phyloP scores from a whole-genome alignment of 139 green algal species.

The Chlorella sp. region DNA sequence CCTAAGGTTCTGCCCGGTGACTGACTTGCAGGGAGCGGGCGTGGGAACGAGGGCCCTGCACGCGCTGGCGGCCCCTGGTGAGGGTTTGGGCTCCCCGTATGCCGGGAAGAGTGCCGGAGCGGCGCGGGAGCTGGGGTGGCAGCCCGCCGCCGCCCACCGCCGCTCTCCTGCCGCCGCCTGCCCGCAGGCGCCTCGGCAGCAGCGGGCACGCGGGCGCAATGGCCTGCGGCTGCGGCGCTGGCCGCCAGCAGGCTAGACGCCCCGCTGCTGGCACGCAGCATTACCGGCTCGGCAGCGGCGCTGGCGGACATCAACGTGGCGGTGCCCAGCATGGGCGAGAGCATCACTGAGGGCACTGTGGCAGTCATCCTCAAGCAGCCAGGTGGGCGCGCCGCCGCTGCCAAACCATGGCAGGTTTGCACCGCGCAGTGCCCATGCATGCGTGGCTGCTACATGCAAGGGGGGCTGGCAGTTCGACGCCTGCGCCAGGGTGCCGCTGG shows the following conservation, averaged over 20 bases:
- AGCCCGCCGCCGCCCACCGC: background rate
- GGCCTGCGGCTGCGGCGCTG: background rate
- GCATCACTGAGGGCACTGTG: conserved; percentile 91
- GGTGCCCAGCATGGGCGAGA: conserved; percentile 94
- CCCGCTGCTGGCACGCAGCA: conserved; percentile 1
- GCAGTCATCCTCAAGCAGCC: conserved; percentile 77
- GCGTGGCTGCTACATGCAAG: no score
- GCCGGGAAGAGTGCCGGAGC: background rate
- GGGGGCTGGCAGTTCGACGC: no score
- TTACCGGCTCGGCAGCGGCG: conserved; percentile 1
- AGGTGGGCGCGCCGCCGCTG: conserved; percentile 41
- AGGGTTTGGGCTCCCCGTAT: background rate
- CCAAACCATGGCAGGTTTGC: background rate
- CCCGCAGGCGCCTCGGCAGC: background rate
- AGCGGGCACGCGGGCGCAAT: background rate
- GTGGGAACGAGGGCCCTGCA: background rate
- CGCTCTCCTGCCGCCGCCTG: background rate
- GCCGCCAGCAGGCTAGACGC: background rate
- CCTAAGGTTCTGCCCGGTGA: background rate
- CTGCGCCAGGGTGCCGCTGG: no score
- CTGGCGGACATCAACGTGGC: conserved; percentile 39
- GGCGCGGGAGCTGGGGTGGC: no score
- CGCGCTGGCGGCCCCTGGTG: conserved; percentile 7
- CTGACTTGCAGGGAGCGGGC: conserved; percentile 28
- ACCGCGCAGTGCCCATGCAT: no score